A percentile compares a stretch with the other conserved stretches of the same genome.
These are phyloP conservation scores for Ilex aquifolium DNA, from an alignment of 257 asterid species.

Conservation along the genomic window DNA sequence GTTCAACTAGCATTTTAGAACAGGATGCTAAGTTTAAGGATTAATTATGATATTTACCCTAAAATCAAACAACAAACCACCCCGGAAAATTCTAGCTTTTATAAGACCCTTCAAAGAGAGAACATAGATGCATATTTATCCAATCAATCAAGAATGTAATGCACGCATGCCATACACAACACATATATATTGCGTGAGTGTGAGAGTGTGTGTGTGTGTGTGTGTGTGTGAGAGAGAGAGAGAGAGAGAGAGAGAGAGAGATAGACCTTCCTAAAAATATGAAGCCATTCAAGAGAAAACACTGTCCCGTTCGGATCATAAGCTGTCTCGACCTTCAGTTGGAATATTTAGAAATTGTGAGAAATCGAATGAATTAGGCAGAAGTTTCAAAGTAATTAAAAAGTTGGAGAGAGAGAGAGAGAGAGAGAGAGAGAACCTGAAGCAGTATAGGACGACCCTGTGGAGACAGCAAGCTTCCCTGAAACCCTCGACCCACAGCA, in stretches of 20 bases:
- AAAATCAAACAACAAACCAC: no score
- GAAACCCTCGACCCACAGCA: constrained; percentile 80
- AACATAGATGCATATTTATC: no score
- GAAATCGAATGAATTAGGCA: constrained; percentile 5
- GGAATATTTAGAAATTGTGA: neutral
- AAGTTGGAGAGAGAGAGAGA: neutral
- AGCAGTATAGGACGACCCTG: constrained; percentile 70
- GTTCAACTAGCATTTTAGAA: no score
- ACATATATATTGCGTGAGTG: neutral
- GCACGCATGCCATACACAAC: no score
- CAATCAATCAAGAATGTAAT: no score
- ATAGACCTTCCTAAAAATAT: constrained; percentile 83
- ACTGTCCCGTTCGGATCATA: constrained; percentile 86
- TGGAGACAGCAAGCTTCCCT: constrained; percentile 93
- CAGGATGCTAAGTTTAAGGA: no score
- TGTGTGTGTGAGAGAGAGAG: no score
- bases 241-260: neutral
- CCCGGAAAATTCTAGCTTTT: no score
- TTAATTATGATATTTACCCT: no score
- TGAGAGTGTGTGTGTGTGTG: no score
- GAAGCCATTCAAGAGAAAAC: constrained; percentile 87
- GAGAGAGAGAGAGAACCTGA: constrained; percentile 34
- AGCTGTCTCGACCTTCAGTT: constrained; percentile 71
- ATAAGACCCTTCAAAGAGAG: no score
- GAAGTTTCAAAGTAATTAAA: neutral